These are phyloP conservation scores for Cyclostephanos tholiformis DNA, from an alignment of 108 stramenopile species.

Conservation along the genomic window DNA sequence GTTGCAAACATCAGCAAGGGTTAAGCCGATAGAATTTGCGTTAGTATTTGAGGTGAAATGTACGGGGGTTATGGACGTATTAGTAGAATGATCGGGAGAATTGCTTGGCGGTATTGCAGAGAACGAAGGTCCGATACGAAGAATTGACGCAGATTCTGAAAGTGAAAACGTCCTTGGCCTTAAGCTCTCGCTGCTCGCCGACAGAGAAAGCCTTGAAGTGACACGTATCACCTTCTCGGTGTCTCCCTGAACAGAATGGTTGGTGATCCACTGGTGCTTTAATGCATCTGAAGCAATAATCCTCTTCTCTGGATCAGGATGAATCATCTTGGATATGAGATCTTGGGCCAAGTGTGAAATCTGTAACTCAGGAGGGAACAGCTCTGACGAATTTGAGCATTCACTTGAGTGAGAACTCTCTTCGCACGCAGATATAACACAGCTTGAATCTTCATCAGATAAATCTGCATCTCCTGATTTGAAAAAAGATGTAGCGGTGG, in stretches of 20 bases:
- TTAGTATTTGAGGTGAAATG: background rate
- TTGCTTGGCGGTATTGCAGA: constrained; percentile 37
- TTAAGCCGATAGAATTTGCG: constrained; percentile 25
- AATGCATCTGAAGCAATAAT: constrained; percentile 67
- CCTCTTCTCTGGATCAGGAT: constrained; percentile 64
- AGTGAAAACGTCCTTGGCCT: constrained; percentile 27
- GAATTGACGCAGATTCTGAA: constrained; percentile 20
- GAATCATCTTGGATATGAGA: constrained; percentile 68
- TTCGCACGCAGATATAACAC: constrained; percentile 34
- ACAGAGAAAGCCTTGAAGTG: constrained; percentile 5
- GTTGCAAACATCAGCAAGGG: constrained; percentile 45
- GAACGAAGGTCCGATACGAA: constrained; percentile 32
- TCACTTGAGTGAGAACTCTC: constrained; percentile 29
- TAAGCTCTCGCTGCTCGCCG: constrained; percentile 3
- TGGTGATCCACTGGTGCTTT: constrained; percentile 66
- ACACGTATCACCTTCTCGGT: constrained; percentile 13
- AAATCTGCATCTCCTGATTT: constrained; percentile 25
- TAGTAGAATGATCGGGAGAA: constrained; percentile 22
- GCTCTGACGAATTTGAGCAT: constrained; percentile 27
- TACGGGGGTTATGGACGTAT: constrained; percentile 14
- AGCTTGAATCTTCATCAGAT: constrained; percentile 39
- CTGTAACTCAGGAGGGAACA: constrained; percentile 66
- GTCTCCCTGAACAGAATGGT: constrained; percentile 18
- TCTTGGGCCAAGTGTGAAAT: constrained; percentile 79
- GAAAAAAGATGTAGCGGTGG: constrained; percentile 52